Conservation (phyloP, 306 rosid species). For the Rosa chinensis region DNA sequence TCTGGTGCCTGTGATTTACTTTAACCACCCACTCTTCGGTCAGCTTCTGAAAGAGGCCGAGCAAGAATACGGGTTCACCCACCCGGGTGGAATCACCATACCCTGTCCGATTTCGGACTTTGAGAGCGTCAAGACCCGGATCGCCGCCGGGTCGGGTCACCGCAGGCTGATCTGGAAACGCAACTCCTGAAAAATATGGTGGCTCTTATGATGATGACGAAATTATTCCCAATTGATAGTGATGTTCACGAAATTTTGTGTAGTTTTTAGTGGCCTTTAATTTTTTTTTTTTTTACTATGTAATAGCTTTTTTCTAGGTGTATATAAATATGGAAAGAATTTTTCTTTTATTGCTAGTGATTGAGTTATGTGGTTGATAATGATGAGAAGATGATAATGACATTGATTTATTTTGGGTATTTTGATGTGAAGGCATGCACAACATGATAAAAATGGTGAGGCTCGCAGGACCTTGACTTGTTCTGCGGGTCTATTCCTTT, state of each 20-base stretch:
- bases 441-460: not conserved
- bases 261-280: not conserved
- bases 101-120: conserved; percentile 78
- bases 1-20: conserved; percentile 85
- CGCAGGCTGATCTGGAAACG: conserved; percentile 46
- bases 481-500: not conserved
- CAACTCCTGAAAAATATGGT: conserved; percentile 10
- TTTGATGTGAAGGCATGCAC: not conserved
- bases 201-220: conserved; percentile 24
- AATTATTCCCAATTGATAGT: conserved; percentile 14
- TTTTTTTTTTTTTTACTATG: not conserved
- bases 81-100: conserved; percentile 80
- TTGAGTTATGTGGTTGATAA: not conserved
- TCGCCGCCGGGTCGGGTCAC: conserved; percentile 49
- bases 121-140: conserved; percentile 70
- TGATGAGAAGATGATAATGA: not conserved
- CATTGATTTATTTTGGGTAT: conserved; percentile 1
- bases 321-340: conserved; percentile 15
- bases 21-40: conserved; percentile 82
- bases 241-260: conserved; percentile 14
- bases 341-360: not conserved
- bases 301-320: conserved; percentile 19
- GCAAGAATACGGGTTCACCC: conserved; percentile 69
- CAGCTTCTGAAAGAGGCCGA: conserved; percentile 72
- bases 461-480: not conserved